These are phyloP conservation scores for Flagelloscypha sp. DNA, from an alignment of 768 basidiomycete genomes.

Conservation along the genomic window DNA sequence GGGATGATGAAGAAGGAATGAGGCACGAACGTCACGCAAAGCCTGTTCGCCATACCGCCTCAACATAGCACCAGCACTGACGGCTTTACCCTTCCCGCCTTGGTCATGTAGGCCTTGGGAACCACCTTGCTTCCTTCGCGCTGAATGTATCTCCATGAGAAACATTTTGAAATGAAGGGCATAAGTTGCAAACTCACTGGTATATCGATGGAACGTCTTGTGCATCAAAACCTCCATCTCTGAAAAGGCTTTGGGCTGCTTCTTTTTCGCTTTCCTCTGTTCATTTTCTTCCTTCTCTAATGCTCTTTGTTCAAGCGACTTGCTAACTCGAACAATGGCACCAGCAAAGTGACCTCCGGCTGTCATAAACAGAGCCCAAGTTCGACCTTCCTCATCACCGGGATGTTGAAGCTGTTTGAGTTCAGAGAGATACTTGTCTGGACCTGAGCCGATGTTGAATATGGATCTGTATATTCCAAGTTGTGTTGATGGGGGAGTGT, in stretches of 20 bases:
- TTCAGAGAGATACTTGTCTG: conserved; percentile 47
- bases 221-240: conserved; percentile 78
- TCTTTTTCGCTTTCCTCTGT: conserved; percentile 33
- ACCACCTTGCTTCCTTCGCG: conserved; percentile 95
- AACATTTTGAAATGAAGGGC: neutral
- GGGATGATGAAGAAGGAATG: neutral
- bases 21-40: conserved; percentile 65
- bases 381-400: conserved; percentile 45
- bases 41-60: conserved; percentile 95
- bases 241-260: conserved; percentile 59
- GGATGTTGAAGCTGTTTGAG: conserved; percentile 57
- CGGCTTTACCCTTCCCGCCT: conserved; percentile 83
- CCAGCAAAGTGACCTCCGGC: conserved; percentile 99
- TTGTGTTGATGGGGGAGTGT: conserved; percentile 80
- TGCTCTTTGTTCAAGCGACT: too few species aligned
- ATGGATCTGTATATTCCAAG: conserved; percentile 79
- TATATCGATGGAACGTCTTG: conserved; percentile 98
- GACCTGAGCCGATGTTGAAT: conserved; percentile 42
- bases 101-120: conserved; percentile 90
- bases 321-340: conserved; percentile 68
- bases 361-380: conserved; percentile 93
- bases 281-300: conserved; percentile 34
- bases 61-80: conserved; percentile 88
- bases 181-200: conserved; percentile 52
- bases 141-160: conserved; percentile 37